These are phyloP conservation scores for Thuidium tamariscinum DNA, from an alignment of 225 moss, liverwort and hornwort genomes.

Conservation along the genomic window DNA sequence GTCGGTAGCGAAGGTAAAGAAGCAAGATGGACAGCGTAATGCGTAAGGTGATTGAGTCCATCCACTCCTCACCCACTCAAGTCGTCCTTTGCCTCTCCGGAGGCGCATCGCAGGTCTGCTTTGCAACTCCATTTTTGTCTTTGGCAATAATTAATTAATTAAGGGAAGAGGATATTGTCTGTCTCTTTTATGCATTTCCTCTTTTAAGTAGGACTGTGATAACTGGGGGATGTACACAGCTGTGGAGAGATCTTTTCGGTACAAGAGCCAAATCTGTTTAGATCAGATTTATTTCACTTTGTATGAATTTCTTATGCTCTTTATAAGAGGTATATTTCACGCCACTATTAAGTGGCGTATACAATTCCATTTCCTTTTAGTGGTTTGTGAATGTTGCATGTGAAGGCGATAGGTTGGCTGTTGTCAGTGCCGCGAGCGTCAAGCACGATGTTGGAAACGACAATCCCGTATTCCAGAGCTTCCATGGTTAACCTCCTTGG, in stretches of 20 bases:
- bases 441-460: constrained; percentile 65
- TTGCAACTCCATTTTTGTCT: background rate
- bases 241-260: background rate
- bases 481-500: constrained; percentile 77
- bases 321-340: background rate
- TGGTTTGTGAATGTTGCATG: background rate
- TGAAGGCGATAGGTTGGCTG: constrained; percentile 74
- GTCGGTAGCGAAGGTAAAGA: background rate
- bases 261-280: background rate
- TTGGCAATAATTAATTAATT: background rate
- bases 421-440: constrained; percentile 76
- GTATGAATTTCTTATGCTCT: background rate
- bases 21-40: constrained; percentile 48
- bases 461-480: constrained; percentile 65
- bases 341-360: background rate
- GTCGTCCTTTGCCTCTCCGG: constrained; percentile 68
- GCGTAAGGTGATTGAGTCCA: constrained; percentile 62
- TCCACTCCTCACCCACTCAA: constrained; percentile 64
- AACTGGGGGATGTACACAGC: background rate
- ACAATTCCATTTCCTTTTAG: background rate
- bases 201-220: background rate
- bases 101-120: constrained; percentile 69
- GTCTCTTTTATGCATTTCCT: no score
- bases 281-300: background rate
- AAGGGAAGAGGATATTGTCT: background rate